Conservation (phyloP, 192 early-diverging fungal species). For the Coemansia sp. region DNA sequence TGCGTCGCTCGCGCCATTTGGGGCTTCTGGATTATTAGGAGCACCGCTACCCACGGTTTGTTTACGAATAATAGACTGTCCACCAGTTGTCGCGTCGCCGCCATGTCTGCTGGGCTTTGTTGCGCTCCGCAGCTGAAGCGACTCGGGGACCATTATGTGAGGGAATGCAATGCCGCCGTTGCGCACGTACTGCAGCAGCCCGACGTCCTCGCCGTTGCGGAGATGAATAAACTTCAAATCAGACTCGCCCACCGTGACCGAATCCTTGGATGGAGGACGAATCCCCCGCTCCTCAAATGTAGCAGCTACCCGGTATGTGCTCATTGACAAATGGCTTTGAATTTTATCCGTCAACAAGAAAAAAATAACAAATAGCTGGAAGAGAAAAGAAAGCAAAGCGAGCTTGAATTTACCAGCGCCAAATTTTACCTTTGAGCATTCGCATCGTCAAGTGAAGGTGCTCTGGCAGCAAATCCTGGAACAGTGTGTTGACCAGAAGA, state of each 20-base stretch:
- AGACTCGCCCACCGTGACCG: slow-evolving; percentile 44
- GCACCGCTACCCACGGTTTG: not conserved
- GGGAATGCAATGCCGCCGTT: slow-evolving; percentile 46
- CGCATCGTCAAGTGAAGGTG: too few species aligned
- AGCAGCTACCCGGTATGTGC: slow-evolving; percentile 8
- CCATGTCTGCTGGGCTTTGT: not conserved
- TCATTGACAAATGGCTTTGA: slow-evolving; percentile 15
- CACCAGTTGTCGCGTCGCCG: not conserved
- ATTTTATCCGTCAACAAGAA: not conserved
- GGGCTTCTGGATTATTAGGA: not conserved
- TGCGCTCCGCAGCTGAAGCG: slow-evolving; percentile 21
- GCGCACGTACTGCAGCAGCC: slow-evolving; percentile 38
- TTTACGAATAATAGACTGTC: slow-evolving; percentile 4
- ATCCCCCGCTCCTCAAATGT: slow-evolving; percentile 44
- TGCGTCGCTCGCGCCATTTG: not conserved
- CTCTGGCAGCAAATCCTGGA: too few species aligned
- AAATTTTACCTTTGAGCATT: too few species aligned
- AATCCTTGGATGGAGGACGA: slow-evolving; percentile 29
- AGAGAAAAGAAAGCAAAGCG: not conserved
- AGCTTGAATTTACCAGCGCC: too few species aligned
- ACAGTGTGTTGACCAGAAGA: too few species aligned
- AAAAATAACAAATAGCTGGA: slow-evolving; percentile 3
- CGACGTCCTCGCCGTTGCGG: slow-evolving; percentile 25
- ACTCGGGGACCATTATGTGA: slow-evolving; percentile 50
- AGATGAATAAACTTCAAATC: slow-evolving; percentile 45